Evolutionary conservation across 495 filamentous ascomycete species (phyloP).

Genomic region (Penicillium arizonense): DNA sequence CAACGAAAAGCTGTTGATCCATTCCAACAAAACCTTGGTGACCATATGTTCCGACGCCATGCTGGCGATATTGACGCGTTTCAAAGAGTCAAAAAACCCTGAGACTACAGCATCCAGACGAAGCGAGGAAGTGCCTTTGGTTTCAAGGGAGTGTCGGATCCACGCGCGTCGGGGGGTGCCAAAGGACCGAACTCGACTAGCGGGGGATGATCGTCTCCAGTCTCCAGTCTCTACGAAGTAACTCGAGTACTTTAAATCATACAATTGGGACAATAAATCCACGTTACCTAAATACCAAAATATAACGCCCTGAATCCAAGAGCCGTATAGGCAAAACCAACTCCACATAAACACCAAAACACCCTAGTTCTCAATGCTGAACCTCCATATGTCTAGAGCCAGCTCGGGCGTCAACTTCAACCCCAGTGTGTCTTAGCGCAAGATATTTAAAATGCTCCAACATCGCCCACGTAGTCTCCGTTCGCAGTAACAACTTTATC

Average conservation of each 20-base stretch:
- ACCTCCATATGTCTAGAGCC: slow-evolving; percentile 7
- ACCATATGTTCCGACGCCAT: slow-evolving; percentile 47
- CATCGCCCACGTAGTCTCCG: slow-evolving; percentile 24
- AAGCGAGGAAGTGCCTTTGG: neutral
- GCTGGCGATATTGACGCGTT: slow-evolving; percentile 15
- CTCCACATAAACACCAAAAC: neutral
- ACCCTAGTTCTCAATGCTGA: neutral
- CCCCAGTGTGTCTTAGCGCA: slow-evolving; percentile 1
- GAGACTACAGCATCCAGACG: slow-evolving; percentile 17
- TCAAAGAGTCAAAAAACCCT: slow-evolving; percentile 12
- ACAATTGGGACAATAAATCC: too few relatives aligned
- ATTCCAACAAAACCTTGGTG: slow-evolving; percentile 55
- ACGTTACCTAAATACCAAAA: neutral
- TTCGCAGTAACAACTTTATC: slow-evolving; percentile 59
- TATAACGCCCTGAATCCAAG: neutral
- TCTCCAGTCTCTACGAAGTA: neutral
- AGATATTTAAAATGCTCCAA: neutral
- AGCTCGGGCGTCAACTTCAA: slow-evolving; percentile 12
- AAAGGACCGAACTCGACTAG: slow-evolving; percentile 8
- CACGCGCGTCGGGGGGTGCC: slow-evolving; percentile 12
- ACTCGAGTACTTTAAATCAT: neutral
- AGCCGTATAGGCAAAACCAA: too few relatives aligned
- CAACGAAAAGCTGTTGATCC: slow-evolving; percentile 55
- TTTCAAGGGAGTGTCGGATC: slow-evolving; percentile 10
- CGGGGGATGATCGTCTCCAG: slow-evolving; percentile 10